These are phyloP conservation scores for Pseudogymnoascus sp. DNA, from an alignment of 2,329 filamentous ascomycete genomes.

Conservation along the genomic window DNA sequence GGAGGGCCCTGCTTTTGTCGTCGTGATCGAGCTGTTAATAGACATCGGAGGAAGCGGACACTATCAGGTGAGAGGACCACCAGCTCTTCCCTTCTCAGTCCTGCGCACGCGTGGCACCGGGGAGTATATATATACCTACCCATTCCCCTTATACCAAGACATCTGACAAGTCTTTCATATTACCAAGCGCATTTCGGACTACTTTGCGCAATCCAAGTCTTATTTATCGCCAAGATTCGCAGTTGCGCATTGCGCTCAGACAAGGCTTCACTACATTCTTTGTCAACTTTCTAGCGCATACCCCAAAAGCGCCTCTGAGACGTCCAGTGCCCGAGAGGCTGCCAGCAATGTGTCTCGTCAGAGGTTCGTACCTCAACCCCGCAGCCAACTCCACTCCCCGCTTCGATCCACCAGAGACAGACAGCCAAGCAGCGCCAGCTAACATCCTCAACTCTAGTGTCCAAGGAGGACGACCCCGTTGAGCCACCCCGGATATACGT, in stretches of 20 bases:
- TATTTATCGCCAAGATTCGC: background rate
- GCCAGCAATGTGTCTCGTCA: constrained; percentile 7
- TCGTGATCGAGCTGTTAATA: constrained; percentile 7
- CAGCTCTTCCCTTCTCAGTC: background rate
- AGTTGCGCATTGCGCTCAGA: constrained; percentile 4
- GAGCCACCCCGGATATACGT: background rate
- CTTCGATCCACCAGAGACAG: background rate
- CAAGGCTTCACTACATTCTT: background rate
- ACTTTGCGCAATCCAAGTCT: background rate
- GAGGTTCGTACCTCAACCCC: constrained; percentile 4
- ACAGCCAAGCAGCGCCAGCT: background rate
- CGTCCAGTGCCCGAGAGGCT: background rate
- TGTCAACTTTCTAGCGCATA: constrained; percentile 5
- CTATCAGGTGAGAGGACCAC: constrained; percentile 3
- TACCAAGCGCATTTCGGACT: background rate
- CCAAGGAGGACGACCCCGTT: background rate
- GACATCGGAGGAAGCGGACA: background rate
- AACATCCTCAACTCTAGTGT: background rate
- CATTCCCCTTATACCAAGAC: background rate
- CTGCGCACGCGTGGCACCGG: background rate
- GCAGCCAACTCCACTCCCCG: constrained; percentile 6
- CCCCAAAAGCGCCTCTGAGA: background rate
- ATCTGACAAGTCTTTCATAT: background rate
- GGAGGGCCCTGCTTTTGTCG: background rate
- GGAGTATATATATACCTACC: background rate